Percentiles rank a stretch among this genome's conserved stretches.
Conservation (phyloP, 2,329 filamentous ascomycete genomes). For the Zymoseptoria brevis region DNA sequence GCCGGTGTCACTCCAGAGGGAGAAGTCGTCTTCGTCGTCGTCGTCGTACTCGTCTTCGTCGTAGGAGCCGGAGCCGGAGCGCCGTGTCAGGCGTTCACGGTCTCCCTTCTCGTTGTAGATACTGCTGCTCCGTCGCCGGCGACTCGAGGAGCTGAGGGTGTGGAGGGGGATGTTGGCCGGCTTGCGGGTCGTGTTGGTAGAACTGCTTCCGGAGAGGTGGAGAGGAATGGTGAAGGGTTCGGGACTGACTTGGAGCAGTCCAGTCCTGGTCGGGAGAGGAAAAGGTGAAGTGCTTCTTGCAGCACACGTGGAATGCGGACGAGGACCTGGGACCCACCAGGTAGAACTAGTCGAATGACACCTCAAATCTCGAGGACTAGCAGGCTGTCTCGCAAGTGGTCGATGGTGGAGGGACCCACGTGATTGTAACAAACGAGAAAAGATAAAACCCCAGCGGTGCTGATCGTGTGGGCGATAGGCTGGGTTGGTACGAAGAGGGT, state of each 20-base stretch:
- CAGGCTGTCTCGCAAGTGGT: not conserved
- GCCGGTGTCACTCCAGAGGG: constrained; percentile 87
- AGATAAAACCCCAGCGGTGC: not conserved
- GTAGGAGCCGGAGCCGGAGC: constrained; percentile 17
- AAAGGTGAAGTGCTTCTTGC: not conserved
- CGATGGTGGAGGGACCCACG: not conserved
- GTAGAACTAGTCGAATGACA: not conserved
- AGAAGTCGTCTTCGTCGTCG: constrained; percentile 54
- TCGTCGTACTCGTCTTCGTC: constrained; percentile 19
- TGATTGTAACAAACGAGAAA: not conserved
- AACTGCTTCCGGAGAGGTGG: constrained; percentile 30
- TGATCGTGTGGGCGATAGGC: not conserved
- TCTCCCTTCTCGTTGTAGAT: constrained; percentile 44
- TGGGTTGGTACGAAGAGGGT: not conserved
- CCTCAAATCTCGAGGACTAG: not conserved
- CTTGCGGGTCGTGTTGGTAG: constrained; percentile 51
- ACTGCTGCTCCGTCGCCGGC: constrained; percentile 33
- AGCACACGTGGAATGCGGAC: not conserved
- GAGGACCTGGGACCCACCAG: not conserved
- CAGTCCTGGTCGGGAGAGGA: constrained; percentile 2
- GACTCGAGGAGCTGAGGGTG: constrained; percentile 50
- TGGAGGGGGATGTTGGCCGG: constrained; percentile 84
- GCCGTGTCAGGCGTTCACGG: constrained; percentile 40
- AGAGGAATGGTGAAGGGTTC: constrained; percentile 73
- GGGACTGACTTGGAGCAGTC: constrained; percentile 34